phyloP scores from a whole-genome alignment of 2,329 filamentous ascomycete genomes.

The Fusarium graminum region DNA sequence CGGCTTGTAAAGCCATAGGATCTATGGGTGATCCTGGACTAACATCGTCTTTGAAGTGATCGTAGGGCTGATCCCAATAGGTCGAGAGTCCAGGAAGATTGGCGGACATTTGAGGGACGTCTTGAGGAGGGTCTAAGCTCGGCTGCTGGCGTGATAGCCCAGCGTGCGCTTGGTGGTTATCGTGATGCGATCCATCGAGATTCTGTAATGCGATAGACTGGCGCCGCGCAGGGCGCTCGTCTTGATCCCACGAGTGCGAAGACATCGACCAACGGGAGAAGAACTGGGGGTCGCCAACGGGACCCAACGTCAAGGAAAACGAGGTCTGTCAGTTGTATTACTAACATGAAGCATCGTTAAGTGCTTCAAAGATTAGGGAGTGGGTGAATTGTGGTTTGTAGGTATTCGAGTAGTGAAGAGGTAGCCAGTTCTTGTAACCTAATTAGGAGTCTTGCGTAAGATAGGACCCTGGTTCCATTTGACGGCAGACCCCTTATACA shows the following conservation, averaged over 20 bases:
- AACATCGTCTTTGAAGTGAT: slow-evolving; percentile 54
- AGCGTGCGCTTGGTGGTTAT: slow-evolving; percentile 23
- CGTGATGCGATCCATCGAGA: slow-evolving; percentile 55
- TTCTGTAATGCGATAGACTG: slow-evolving; percentile 79
- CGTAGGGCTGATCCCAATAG: slow-evolving; percentile 66
- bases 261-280: slow-evolving; percentile 49
- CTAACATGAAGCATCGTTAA: slow-evolving; percentile 41
- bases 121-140: slow-evolving; percentile 20
- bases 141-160: slow-evolving; percentile 27
- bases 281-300: slow-evolving; percentile 39
- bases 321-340: slow-evolving; percentile 11
- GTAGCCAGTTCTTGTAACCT: slow-evolving; percentile 33
- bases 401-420: slow-evolving; percentile 31
- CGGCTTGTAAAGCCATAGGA: slow-evolving; percentile 65
- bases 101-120: slow-evolving; percentile 43
- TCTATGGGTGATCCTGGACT: slow-evolving; percentile 66
- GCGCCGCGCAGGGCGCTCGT: slow-evolving; percentile 46
- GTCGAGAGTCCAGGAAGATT: slow-evolving; percentile 61
- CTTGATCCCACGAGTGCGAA: slow-evolving; percentile 47
- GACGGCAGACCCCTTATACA: slow-evolving; percentile 27
- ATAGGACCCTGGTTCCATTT: slow-evolving; percentile 20
- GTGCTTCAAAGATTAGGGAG: slow-evolving; percentile 18
- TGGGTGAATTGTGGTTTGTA: slow-evolving; percentile 28
- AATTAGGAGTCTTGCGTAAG: slow-evolving; percentile 43
- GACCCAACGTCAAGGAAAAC: slow-evolving; percentile 44